Evolutionary conservation across 129 eudicot genomes (phyloP).

Genomic region (Flaveria sonorensis): DNA sequence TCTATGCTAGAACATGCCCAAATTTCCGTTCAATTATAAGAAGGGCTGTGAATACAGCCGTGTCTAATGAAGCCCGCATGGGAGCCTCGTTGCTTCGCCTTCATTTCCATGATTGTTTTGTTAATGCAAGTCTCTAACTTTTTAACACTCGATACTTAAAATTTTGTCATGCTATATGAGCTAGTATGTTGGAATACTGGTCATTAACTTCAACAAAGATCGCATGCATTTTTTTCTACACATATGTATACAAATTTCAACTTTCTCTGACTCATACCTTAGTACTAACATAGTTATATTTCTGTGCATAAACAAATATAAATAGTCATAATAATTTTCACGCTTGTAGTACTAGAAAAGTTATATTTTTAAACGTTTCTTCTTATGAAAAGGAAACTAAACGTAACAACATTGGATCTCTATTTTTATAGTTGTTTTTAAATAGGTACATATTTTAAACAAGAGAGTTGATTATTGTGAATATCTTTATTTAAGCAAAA

Average conservation of each 20-base stretch:
- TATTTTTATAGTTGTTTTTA: neutral
- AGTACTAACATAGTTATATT: too few relatives aligned
- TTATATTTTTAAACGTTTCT: too few relatives aligned
- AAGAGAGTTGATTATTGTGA: neutral
- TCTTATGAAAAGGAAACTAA: too few relatives aligned
- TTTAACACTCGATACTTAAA: neutral
- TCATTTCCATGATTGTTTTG: constrained; percentile 63
- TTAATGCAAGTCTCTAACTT: constrained; percentile 40
- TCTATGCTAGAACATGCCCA: constrained; percentile 44
- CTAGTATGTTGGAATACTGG: too few relatives aligned
- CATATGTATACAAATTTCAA: neutral
- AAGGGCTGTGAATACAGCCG: constrained; percentile 40
- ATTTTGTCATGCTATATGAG: too few relatives aligned
- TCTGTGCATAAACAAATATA: neutral
- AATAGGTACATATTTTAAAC: neutral
- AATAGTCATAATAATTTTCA: neutral
- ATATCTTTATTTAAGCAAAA: neutral
- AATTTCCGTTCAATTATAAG: constrained; percentile 29
- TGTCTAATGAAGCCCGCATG: constrained; percentile 50
- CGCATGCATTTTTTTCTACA: too few relatives aligned
- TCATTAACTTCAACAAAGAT: too few relatives aligned
- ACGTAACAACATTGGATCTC: neutral
- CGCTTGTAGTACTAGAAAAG: neutral
- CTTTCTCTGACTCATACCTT: neutral
- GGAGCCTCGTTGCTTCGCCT: constrained; percentile 66